phyloP scores from a whole-genome alignment of 257 asterid genomes.

The Verbena officinalis region DNA sequence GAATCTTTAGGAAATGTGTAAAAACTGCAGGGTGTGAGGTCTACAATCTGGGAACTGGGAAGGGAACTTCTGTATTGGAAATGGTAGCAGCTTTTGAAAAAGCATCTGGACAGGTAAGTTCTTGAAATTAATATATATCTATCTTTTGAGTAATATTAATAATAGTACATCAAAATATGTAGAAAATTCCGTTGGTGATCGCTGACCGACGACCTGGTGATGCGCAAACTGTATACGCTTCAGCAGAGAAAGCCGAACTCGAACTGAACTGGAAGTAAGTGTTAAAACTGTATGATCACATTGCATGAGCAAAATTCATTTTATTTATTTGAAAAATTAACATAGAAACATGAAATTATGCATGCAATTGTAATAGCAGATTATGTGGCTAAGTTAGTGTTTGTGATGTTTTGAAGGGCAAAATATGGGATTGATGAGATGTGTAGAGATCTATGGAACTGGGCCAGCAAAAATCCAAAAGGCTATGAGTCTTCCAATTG shows the following conservation, averaged over 20 bases:
- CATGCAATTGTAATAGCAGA: neutral
- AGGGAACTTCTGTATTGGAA: conserved; percentile 95
- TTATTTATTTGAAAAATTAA: neutral
- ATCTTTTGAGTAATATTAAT: too few species aligned
- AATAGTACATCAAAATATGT: neutral
- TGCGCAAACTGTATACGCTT: conserved; percentile 75
- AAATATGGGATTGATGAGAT: conserved; percentile 71
- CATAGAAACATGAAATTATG: neutral
- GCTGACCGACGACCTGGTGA: conserved; percentile 87
- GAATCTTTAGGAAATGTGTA: neutral
- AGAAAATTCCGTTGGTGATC: conserved; percentile 79
- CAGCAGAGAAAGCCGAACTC: conserved; percentile 70
- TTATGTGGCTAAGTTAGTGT: neutral
- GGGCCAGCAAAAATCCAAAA: conserved; percentile 86
- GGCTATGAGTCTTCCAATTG: conserved; percentile 48
- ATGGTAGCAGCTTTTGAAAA: conserved; percentile 96
- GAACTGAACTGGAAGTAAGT: conserved; percentile 89
- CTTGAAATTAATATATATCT: neutral
- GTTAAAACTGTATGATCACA: neutral
- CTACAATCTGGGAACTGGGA: conserved; percentile 97
- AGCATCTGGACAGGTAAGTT: conserved; percentile 92
- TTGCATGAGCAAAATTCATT: neutral
- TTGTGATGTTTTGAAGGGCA: conserved; percentile 48
- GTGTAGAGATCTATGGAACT: conserved; percentile 88
- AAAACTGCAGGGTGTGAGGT: conserved; percentile 84